Evolutionary conservation across 2,329 filamentous ascomycete genomes (phyloP), one percentile per base, ranked within the genome.

Genomic region (Aspergillus nomiae): DNA sequence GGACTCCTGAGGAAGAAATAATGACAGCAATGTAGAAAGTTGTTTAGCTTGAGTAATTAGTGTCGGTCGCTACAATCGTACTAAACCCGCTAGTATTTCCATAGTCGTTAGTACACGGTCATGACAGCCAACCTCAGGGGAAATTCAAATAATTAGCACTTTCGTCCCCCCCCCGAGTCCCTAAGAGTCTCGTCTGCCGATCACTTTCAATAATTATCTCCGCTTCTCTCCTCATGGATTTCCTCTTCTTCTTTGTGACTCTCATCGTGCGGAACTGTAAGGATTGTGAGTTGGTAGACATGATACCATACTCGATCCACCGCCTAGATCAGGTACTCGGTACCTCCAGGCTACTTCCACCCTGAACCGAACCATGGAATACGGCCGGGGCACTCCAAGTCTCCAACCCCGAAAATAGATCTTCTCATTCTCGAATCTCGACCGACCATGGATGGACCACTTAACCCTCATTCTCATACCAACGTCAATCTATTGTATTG

Each of bases 131-230:
- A 43, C 48, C 45, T 38, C 32, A 46, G 45, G 45, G 48, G 41
- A 50, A 51, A 58, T 41, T 64, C 65, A 66, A 59, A 62, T 62
- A 58, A 56, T 41, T 34, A 26, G 21, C 46, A 51, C 51, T 28
- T 43, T 54, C 60, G 46, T 64, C 59, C 28, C 38, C 51, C 51
- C 21, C 45, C 51, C 58, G 5, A 62, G 50, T 48, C 45, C 21
- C 60, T 10, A n/a, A 26, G 34, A 59, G 67, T 71, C 71, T 71
- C 67, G 69, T 67, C 70, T 63, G 69, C 67, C 68, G 71, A 73
- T 73, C 72, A 60, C 63, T 48, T 65, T 67, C 71, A 74, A 69
- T 67, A 63, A 60, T 63, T 34, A 38, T 46, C 32, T 58, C 24
- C 41, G 51, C 53, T 51, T 51, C 26, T 10, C n/a, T 48, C 26